phyloP scores from a whole-genome alignment of 2,329 filamentous ascomycete species.

The Furcasterigmium sp. region DNA sequence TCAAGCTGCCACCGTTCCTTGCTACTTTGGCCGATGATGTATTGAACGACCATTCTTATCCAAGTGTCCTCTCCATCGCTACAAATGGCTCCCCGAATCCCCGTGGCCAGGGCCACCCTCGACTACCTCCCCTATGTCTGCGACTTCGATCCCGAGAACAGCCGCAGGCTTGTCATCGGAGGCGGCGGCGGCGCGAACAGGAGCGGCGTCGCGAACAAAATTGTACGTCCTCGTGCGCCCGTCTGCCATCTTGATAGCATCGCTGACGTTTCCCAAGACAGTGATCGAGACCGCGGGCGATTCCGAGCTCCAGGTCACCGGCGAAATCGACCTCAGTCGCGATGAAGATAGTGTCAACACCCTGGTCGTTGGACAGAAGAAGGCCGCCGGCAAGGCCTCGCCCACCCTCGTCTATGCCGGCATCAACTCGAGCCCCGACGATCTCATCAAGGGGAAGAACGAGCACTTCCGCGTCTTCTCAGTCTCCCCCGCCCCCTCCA shows the following conservation, averaged over 20 bases:
- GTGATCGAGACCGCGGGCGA: constrained; percentile 64
- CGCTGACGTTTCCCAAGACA: constrained; percentile 40
- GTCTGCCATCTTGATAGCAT: neutral
- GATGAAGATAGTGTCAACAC: constrained; percentile 89
- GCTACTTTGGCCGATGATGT: no score
- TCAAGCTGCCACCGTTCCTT: no score
- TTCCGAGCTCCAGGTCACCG: constrained; percentile 53
- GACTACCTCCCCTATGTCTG: constrained; percentile 82
- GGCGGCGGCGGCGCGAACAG: constrained; percentile 81
- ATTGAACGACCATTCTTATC: no score
- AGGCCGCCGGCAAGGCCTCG: constrained; percentile 37
- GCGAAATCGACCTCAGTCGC: constrained; percentile 72
- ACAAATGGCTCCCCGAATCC: constrained; percentile 18
- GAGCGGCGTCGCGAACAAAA: constrained; percentile 81
- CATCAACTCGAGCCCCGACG: constrained; percentile 73
- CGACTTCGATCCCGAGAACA: constrained; percentile 80
- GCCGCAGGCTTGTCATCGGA: constrained; percentile 71
- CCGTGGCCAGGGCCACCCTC: constrained; percentile 59
- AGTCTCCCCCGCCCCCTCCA: constrained; percentile 37
- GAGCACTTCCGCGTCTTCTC: constrained; percentile 76
- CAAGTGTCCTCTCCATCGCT: neutral
- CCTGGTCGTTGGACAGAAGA: constrained; percentile 62
- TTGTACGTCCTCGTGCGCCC: constrained; percentile 47
- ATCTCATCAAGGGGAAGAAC: constrained; percentile 72
- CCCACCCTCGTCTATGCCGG: constrained; percentile 63